These are phyloP conservation scores for Brassica balearica DNA, from an alignment of 441 rosid species.

Conservation along the genomic window DNA sequence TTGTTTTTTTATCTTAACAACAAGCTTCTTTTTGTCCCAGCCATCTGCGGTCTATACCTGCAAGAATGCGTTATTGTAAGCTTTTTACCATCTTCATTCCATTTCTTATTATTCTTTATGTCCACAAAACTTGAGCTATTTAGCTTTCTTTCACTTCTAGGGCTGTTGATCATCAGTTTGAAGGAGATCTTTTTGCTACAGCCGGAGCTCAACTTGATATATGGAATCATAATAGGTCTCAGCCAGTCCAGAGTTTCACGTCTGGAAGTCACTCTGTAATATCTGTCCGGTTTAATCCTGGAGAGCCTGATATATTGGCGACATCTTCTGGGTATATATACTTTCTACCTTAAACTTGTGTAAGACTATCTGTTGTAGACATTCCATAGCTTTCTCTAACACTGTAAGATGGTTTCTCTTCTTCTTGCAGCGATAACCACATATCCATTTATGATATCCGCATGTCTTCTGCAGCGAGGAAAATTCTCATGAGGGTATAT, in stretches of 20 bases:
- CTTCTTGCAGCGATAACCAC: constrained; percentile 53
- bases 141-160: constrained; percentile 44
- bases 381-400: constrained; percentile 22
- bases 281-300: constrained; percentile 61
- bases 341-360: constrained; percentile 7
- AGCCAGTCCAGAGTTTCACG: too few species aligned
- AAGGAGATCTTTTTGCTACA: constrained; percentile 89
- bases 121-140: constrained; percentile 10
- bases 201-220: constrained; percentile 96
- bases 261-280: too few species aligned
- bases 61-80: constrained; percentile 89
- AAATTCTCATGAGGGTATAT: constrained; percentile 83
- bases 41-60: constrained; percentile 73
- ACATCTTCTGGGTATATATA: constrained; percentile 73
- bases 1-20: not conserved
- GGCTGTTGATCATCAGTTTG: constrained; percentile 97
- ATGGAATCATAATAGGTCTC: constrained; percentile 91
- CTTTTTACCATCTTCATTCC: constrained; percentile 1
- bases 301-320: constrained; percentile 86
- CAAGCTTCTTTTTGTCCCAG: constrained; percentile 51
- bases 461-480: constrained; percentile 79
- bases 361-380: not conserved
- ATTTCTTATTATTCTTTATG: constrained; percentile 20
- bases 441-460: constrained; percentile 75
- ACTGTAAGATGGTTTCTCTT: constrained; percentile 6